These are phyloP conservation scores for Rhodotorula paludigena DNA, from an alignment of 768 basidiomycete species.

Conservation along the genomic window DNA sequence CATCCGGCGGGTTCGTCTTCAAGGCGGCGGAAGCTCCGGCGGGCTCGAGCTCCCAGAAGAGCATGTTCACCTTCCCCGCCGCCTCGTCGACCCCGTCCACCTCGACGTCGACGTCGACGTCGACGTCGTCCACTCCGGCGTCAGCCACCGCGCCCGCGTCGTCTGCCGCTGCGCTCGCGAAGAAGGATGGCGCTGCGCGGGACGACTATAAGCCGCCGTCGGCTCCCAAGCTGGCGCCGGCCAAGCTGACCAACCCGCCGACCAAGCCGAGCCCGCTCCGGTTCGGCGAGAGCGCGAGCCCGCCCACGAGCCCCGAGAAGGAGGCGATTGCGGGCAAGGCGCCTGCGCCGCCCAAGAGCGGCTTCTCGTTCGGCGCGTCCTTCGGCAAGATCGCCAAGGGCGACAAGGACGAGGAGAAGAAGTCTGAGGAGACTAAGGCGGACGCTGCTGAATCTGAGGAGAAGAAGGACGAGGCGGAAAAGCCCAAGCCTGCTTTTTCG, in stretches of 20 bases:
- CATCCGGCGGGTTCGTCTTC: constrained; percentile 31
- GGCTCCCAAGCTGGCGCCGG: constrained; percentile 30
- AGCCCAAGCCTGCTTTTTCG: constrained; percentile 7
- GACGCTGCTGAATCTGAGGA: constrained; percentile 22
- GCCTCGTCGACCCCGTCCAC: background rate
- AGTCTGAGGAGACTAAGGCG: constrained; percentile 30
- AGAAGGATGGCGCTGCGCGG: background rate
- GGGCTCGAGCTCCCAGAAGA: constrained; percentile 29
- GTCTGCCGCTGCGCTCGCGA: background rate
- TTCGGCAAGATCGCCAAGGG: constrained; percentile 47
- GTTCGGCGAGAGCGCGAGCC: constrained; percentile 33
- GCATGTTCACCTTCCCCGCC: constrained; percentile 31
- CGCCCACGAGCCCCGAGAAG: constrained; percentile 21
- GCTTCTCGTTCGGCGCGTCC: constrained; percentile 29
- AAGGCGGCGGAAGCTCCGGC: constrained; percentile 13
- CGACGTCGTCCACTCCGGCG: background rate
- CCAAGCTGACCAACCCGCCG: constrained; percentile 33
- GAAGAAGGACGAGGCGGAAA: constrained; percentile 5
- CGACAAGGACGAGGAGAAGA: constrained; percentile 37
- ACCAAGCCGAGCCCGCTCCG: constrained; percentile 32
- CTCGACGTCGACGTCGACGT: background rate
- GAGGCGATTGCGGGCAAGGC: background rate
- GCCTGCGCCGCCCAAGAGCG: constrained; percentile 3
- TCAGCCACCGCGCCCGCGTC: background rate
- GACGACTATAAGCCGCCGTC: constrained; percentile 14